Conservation (phyloP, 441 rosid genomes). For the Macaranga tanarius region DNA sequence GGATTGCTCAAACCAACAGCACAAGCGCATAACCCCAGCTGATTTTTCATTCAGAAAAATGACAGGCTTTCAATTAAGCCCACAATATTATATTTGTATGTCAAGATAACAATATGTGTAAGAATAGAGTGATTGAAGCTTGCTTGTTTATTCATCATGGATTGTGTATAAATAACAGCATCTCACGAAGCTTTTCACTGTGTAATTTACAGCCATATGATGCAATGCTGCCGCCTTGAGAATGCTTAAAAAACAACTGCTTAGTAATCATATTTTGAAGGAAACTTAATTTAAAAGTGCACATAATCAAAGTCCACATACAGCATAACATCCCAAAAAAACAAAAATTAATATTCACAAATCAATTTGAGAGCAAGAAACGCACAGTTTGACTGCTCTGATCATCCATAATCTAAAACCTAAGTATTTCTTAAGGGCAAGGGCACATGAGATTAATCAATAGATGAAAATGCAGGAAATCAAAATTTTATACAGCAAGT, state of each 20-base stretch:
- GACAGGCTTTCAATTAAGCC: no score
- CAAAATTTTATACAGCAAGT: not conserved
- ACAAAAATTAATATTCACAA: not conserved
- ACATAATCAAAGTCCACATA: not conserved
- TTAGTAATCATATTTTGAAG: not conserved
- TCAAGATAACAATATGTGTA: no score
- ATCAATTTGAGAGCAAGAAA: no score
- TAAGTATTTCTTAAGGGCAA: not conserved
- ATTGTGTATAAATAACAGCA: no score
- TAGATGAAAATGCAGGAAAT: not conserved
- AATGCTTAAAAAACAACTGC: not conserved
- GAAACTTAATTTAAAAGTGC: not conserved
- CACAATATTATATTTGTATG: no score
- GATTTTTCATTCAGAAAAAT: no score
- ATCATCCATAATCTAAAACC: no score
- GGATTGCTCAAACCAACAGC: not conserved
- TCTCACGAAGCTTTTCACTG: not conserved
- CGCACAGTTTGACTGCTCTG: no score
- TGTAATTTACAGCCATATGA: not conserved
- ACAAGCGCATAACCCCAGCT: no score
- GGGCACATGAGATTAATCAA: not conserved
- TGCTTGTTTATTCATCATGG: no score
- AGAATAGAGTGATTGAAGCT: no score
- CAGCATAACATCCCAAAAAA: not conserved
- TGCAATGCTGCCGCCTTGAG: not conserved